phyloP scores from a whole-genome alignment of 2,329 filamentous ascomycete species.

The Alternaria burnsii region DNA sequence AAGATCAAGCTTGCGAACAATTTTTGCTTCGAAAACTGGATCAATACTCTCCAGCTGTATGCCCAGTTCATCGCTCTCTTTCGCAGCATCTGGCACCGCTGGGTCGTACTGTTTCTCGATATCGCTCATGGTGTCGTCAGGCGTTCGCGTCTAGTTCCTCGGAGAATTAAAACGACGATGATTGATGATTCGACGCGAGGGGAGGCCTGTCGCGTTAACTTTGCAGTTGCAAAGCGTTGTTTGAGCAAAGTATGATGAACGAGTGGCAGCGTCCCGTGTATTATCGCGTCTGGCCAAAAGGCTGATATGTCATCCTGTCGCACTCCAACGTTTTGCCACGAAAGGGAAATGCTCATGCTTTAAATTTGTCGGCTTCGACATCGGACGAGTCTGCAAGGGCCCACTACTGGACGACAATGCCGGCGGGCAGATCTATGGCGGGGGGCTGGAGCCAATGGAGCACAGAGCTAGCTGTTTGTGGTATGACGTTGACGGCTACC shows the following conservation, averaged over 20 bases:
- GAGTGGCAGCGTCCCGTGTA: slow-evolving; percentile 13
- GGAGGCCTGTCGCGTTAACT: not conserved
- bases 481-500: slow-evolving; percentile 31
- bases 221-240: not conserved
- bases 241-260: not conserved
- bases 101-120: slow-evolving; percentile 34
- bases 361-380: slow-evolving; percentile 31
- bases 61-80: slow-evolving; percentile 37
- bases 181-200: slow-evolving; percentile 14
- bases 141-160: not conserved
- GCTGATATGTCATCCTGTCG: slow-evolving; percentile 31
- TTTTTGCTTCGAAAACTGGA: slow-evolving; percentile 58
- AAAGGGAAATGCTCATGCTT: slow-evolving; percentile 19
- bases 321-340: slow-evolving; percentile 15
- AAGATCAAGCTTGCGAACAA: slow-evolving; percentile 71
- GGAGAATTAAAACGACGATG: not conserved
- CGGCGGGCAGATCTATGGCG: slow-evolving; percentile 22
- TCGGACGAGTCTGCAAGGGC: slow-evolving; percentile 19
- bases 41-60: slow-evolving; percentile 47
- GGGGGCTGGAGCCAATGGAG: slow-evolving; percentile 37
- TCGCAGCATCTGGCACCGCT: slow-evolving; percentile 19
- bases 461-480: slow-evolving; percentile 27
- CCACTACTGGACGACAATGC: slow-evolving; percentile 9
- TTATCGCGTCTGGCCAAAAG: slow-evolving; percentile 24
- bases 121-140: slow-evolving; percentile 36